Evolutionary conservation across 2,329 filamentous ascomycete species (phyloP).

Genomic region (Paecilomyces sp.): DNA sequence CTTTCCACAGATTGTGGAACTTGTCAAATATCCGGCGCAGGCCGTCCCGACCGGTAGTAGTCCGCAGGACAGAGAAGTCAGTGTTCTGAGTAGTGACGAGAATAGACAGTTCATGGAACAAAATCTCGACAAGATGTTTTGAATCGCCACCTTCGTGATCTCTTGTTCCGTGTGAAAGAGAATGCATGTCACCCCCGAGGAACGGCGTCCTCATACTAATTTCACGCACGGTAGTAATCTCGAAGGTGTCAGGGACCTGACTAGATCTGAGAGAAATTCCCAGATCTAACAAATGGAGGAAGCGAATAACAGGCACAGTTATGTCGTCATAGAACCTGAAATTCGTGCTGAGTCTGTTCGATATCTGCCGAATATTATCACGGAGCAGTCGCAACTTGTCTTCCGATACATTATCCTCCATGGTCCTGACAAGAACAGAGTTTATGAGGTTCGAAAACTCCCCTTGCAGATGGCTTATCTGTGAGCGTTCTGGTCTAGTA

Average conservation of each 20-base stretch:
- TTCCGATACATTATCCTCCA: constrained; percentile 25
- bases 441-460: constrained; percentile 75
- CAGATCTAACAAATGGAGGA: constrained; percentile 70
- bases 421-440: constrained; percentile 44
- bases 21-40: constrained; percentile 62
- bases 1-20: constrained; percentile 75
- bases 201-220: constrained; percentile 33
- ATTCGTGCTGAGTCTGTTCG: constrained; percentile 59
- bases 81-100: constrained; percentile 26
- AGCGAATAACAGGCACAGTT: constrained; percentile 66
- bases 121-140: constrained; percentile 24
- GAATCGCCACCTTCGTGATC: constrained; percentile 6
- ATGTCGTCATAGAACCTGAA: constrained; percentile 83
- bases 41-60: constrained; percentile 39
- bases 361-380: constrained; percentile 60
- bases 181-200: constrained; percentile 22
- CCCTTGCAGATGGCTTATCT: constrained; percentile 66
- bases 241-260: constrained; percentile 9
- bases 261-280: constrained; percentile 57
- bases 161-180: constrained; percentile 8
- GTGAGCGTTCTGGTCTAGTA: constrained; percentile 62
- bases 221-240: constrained; percentile 15
- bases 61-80: constrained; percentile 31
- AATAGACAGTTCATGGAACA: constrained; percentile 31
- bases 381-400: constrained; percentile 36